Percentiles rank a stretch among this genome's conserved stretches.
These are phyloP conservation scores for Auxenochlorella pyrenoidosa DNA, from an alignment of 139 green algal genomes.

Conservation along the genomic window DNA sequence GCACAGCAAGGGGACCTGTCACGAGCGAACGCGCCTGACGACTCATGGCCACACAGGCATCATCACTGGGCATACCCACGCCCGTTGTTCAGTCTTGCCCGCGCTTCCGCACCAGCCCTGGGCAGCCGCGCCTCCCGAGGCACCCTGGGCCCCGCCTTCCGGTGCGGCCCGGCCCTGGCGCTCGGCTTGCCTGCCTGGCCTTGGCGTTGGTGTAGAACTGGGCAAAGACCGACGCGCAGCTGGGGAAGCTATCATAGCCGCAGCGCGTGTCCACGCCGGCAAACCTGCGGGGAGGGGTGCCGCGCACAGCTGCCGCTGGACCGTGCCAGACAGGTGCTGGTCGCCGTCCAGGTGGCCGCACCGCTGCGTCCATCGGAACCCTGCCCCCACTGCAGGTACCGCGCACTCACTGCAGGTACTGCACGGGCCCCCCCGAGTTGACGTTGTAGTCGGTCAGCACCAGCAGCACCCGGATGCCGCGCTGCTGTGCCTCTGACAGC, in stretches of 20 bases:
- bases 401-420: constrained; percentile 17
- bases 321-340: neutral
- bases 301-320: neutral
- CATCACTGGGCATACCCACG: too few species aligned
- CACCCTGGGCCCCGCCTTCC: too few species aligned
- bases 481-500: constrained; percentile 45
- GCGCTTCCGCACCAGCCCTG: too few species aligned
- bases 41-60: too few species aligned
- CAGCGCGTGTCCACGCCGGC: constrained; percentile 24
- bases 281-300: constrained; percentile 1
- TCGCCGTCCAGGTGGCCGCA: neutral
- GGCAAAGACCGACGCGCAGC: neutral
- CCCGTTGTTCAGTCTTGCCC: too few species aligned
- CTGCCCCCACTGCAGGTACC: constrained; percentile 6
- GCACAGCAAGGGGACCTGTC: neutral
- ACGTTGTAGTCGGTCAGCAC: constrained; percentile 45
- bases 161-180: neutral
- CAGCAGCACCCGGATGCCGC: constrained; percentile 46
- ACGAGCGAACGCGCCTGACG: too few species aligned
- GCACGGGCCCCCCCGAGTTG: constrained; percentile 14
- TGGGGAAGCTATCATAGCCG: neutral
- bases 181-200: neutral
- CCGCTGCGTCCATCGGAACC: neutral
- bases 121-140: too few species aligned
- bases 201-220: constrained; percentile 24